Conservation (phyloP, 345 rosid species). For the Raphanus sativus region DNA sequence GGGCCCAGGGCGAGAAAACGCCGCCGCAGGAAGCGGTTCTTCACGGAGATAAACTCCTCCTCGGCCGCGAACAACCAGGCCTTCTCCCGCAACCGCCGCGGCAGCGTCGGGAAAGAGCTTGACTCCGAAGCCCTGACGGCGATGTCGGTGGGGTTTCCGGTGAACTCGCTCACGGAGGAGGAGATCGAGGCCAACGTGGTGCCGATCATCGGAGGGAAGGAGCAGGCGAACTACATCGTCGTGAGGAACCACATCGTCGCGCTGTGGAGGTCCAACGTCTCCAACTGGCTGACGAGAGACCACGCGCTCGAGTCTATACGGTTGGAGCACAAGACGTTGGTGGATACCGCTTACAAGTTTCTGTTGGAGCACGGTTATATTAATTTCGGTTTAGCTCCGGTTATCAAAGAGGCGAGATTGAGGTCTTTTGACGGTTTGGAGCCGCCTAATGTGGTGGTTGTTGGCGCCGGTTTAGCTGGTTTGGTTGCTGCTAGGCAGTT, state of each 20-base stretch:
- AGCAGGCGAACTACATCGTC: constrained; percentile 73
- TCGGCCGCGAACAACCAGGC: constrained; percentile 43
- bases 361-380: constrained; percentile 83
- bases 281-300: constrained; percentile 73
- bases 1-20: constrained; percentile 62
- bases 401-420: constrained; percentile 68
- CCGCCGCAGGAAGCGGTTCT: constrained; percentile 82
- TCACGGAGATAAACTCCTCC: constrained; percentile 69
- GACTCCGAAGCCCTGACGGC: constrained; percentile 82
- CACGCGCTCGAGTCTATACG: constrained; percentile 77
- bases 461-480: constrained; percentile 90
- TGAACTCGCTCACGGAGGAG: constrained; percentile 87
- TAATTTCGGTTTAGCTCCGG: constrained; percentile 75
- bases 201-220: constrained; percentile 62
- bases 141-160: constrained; percentile 87
- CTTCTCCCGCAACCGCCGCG: constrained; percentile 60
- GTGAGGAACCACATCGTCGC: constrained; percentile 85
- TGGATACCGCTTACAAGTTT: constrained; percentile 70
- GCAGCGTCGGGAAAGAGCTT: constrained; percentile 60
- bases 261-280: constrained; percentile 81
- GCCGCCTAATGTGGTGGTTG: constrained; percentile 71
- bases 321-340: constrained; percentile 62
- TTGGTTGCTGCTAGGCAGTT: constrained; percentile 86
- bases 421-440: constrained; percentile 50
- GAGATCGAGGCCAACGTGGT: constrained; percentile 94